Conservation (phyloP, 1,139 yeast genomes). For the Saccharomyces hybrid region DNA sequence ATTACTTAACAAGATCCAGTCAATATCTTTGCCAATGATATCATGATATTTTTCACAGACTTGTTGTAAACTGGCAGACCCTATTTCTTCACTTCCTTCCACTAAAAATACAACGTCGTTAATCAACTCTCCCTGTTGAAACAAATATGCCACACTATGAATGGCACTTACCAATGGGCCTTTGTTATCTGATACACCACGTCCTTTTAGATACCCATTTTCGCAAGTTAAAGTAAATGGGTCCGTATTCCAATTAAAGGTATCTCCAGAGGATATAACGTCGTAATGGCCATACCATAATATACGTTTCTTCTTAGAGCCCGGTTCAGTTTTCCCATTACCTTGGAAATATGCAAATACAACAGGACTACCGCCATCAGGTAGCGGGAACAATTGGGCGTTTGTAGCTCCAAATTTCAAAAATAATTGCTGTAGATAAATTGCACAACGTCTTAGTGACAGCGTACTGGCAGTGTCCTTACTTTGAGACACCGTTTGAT, state of each 20-base stretch:
- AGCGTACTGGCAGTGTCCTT: conserved; percentile 50
- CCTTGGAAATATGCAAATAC: conserved; percentile 66
- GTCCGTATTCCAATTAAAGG: conserved; percentile 62
- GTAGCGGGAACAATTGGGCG: conserved; percentile 63
- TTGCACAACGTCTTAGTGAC: conserved; percentile 84
- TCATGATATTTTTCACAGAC: conserved; percentile 46
- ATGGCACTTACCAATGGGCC: conserved; percentile 90
- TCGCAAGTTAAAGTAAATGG: conserved; percentile 70
- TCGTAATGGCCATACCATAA: conserved; percentile 96
- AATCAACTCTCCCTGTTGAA: conserved; percentile 44
- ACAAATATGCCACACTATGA: conserved; percentile 74
- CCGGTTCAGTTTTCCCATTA: conserved; percentile 20
- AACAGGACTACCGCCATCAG: conserved; percentile 68
- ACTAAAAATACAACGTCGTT: conserved; percentile 75
- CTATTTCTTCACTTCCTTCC: conserved; percentile 95
- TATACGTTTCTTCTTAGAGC: conserved; percentile 36
- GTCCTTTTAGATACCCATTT: conserved; percentile 81
- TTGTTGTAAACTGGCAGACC: conserved; percentile 75
- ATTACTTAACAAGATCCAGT: conserved; percentile 84
- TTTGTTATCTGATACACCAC: conserved; percentile 92
- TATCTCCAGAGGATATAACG: conserved; percentile 65
- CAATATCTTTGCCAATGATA: conserved; percentile 57
- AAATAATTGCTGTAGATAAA: conserved; percentile 56
- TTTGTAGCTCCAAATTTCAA: conserved; percentile 63
- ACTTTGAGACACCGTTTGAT: conserved; percentile 67